phyloP scores from a whole-genome alignment of 2,329 filamentous ascomycete species.

The Beauveria australis region DNA sequence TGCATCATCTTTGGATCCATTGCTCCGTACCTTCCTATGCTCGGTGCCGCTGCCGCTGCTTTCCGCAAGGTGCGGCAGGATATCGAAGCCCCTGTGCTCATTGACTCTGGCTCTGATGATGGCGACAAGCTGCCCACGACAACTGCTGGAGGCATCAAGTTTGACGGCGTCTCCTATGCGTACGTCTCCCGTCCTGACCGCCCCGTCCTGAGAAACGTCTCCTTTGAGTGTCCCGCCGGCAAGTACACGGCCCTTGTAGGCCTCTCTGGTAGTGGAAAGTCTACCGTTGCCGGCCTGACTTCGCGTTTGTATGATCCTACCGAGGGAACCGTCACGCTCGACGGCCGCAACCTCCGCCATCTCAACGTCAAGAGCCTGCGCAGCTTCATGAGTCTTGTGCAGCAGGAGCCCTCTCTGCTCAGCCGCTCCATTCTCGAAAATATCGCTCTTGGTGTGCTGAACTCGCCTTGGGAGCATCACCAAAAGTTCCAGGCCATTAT shows the following conservation, averaged over 20 bases:
- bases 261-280: slow-evolving; percentile 50
- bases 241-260: slow-evolving; percentile 50
- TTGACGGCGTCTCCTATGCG: slow-evolving; percentile 35
- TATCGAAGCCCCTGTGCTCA: slow-evolving; percentile 42
- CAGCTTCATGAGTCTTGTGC: slow-evolving; percentile 35
- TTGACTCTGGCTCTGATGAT: slow-evolving; percentile 32
- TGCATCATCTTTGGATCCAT: slow-evolving; percentile 56
- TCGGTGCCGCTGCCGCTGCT: slow-evolving; percentile 48
- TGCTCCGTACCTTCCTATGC: slow-evolving; percentile 53
- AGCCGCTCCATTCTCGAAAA: slow-evolving; percentile 42
- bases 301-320: slow-evolving; percentile 51
- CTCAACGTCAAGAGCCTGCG: slow-evolving; percentile 38
- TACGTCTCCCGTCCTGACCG: slow-evolving; percentile 36
- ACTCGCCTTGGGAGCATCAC: slow-evolving; percentile 32
- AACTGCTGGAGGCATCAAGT: slow-evolving; percentile 29
- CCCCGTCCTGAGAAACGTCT: slow-evolving; percentile 33
- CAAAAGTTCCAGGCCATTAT: slow-evolving; percentile 35
- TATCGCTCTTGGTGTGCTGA: slow-evolving; percentile 41
- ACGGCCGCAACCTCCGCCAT: slow-evolving; percentile 37
- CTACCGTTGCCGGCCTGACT: slow-evolving; percentile 45
- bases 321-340: slow-evolving; percentile 37
- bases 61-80: slow-evolving; percentile 51
- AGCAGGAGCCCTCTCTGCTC: slow-evolving; percentile 37
- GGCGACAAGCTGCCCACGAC: slow-evolving; percentile 35
- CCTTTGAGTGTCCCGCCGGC: slow-evolving; percentile 39